Base-by-base conservation (phyloP, 208 protist species). In the Phytomonas francai region DNA sequence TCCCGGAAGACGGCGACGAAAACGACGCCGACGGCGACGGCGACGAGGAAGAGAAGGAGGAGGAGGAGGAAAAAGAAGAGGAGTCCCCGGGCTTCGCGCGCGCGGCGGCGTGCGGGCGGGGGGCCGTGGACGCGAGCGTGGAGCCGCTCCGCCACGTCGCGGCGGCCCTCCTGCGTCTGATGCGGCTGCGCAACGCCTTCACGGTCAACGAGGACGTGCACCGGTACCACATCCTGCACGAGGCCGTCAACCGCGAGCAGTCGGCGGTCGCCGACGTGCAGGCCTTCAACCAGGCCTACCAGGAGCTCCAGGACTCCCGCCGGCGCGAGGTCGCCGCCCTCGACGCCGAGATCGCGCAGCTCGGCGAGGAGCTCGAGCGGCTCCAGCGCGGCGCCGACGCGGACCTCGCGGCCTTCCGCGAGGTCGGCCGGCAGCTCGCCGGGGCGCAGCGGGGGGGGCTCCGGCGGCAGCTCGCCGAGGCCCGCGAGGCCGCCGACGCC, bases 171-270 rank as follows among this genome's bases (percentile, higher is more conserved):
- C 27, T 59, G 30, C 62, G 36, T 1, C 80, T 96, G 45, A 78
- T 93, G 33, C 71, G 81, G 49, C 60, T 80, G 25, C 83, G 88
- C 65, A 90, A 93, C 68, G 64, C 65, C n/a, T 88, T 84, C 16
- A 92, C 91, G 6, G 91, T 96, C 22, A 93, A 91, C 65, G 91
- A 96, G 61, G 91, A 96, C 70, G 77, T 94, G 2, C 84, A 89
- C 65, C 89, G 88, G 64, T 93, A 94, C 51, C 68, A 83, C 54
- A 84, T 96, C 36, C 76, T 96, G 65, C 83, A 91, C 67, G 91
- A 96, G 70, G 86, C 91, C 36, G 87, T 96, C 30, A 93, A 92
- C 72, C 84, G 87, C 65, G 91, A 96, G 74, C 86, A 92, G 68
- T 83, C 84, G 16, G 84, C 87, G 22, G 89, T 85, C 11, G 91